These are phyloP conservation scores for Monosporascus sp. DNA, from an alignment of 2,329 filamentous ascomycete species.

Conservation along the genomic window DNA sequence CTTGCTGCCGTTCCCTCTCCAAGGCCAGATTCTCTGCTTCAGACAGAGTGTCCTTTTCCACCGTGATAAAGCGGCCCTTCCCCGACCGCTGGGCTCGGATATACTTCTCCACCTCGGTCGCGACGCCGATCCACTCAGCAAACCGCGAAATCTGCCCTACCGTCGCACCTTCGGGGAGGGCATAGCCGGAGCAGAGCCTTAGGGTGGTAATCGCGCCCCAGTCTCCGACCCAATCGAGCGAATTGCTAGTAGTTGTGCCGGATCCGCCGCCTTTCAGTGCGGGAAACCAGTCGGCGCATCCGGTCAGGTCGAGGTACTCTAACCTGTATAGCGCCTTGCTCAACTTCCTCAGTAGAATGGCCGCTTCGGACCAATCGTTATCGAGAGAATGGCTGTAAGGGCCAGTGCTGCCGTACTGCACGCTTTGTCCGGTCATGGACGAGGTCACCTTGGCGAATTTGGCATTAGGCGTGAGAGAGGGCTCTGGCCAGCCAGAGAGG, in stretches of 20 bases:
- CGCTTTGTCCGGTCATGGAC: constrained; percentile 32
- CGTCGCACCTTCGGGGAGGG: constrained; percentile 27
- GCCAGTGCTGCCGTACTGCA: constrained; percentile 51
- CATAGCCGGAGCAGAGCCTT: constrained; percentile 41
- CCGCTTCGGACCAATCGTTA: constrained; percentile 55
- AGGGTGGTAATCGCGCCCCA: constrained; percentile 49
- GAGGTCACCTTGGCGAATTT: constrained; percentile 42
- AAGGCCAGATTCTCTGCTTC: constrained; percentile 9
- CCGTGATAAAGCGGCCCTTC: constrained; percentile 42
- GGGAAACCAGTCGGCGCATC: constrained; percentile 50
- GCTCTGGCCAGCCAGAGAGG: constrained; percentile 58
- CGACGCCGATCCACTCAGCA: constrained; percentile 32
- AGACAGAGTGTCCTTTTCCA: constrained; percentile 36
- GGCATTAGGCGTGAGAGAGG: constrained; percentile 51
- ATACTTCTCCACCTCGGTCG: constrained; percentile 41
- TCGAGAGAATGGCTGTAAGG: constrained; percentile 55
- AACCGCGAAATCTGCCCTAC: constrained; percentile 28
- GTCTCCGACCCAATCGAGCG: constrained; percentile 47
- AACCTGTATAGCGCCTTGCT: constrained; percentile 51
- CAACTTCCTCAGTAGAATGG: constrained; percentile 49
- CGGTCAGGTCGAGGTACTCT: constrained; percentile 57
- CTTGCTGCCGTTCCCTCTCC: constrained; percentile 6
- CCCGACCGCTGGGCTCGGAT: constrained; percentile 42
- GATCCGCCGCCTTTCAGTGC: constrained; percentile 36
- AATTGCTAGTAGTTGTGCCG: constrained; percentile 34